These are phyloP conservation scores for Saprolegnia parasitica DNA, from an alignment of 352 stramenopile species.

Conservation along the genomic window DNA sequence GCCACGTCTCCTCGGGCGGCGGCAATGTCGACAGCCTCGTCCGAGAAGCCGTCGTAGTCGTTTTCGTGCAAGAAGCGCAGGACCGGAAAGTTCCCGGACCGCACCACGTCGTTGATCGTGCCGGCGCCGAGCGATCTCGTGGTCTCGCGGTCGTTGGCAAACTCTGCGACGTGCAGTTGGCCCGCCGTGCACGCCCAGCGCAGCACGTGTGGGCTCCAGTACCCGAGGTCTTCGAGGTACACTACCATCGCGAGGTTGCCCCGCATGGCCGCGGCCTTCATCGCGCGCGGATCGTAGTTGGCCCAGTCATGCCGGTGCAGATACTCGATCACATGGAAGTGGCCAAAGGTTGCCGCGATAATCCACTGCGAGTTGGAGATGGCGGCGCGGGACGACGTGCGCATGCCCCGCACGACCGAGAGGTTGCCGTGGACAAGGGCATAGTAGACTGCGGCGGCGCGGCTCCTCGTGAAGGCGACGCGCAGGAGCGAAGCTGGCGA, in stretches of 20 bases:
- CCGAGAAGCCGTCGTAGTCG: not conserved
- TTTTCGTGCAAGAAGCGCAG: constrained; percentile 4
- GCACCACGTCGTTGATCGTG: not conserved
- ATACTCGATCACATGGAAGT: constrained; percentile 5
- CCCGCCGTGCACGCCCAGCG: not conserved
- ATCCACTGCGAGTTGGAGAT: constrained; percentile 8
- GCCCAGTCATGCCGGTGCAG: not conserved
- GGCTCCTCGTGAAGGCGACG: not conserved
- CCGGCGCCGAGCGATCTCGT: not conserved
- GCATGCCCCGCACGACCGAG: not conserved
- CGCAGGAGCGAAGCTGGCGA: not conserved
- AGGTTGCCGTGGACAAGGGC: not conserved
- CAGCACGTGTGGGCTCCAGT: not conserved
- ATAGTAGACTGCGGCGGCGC: not conserved
- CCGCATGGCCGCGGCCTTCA: not conserved
- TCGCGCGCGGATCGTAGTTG: constrained; percentile 1
- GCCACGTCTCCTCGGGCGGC: not conserved
- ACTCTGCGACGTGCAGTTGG: not conserved
- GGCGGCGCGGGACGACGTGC: not conserved
- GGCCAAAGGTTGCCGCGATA: not conserved
- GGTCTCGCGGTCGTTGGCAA: not conserved
- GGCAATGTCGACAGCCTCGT: not conserved
- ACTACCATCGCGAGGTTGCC: constrained; percentile 1
- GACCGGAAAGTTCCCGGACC: not conserved
- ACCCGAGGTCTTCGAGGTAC: not conserved